Base-by-base conservation (phyloP, 306 rosid genomes). In the Macrotyloma uniflorum region DNA sequence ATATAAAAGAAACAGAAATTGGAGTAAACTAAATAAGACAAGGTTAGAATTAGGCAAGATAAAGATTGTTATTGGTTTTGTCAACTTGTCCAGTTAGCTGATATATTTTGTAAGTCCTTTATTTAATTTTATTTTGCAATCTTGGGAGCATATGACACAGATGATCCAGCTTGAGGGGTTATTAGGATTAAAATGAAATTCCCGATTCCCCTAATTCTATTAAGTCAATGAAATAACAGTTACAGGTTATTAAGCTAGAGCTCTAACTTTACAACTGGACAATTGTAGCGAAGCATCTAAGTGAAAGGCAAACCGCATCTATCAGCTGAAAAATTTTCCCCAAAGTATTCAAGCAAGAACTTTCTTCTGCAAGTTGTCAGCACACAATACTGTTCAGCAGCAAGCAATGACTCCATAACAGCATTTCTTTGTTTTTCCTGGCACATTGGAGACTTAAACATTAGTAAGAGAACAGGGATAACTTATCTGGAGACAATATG, bases 401-500 rank as follows among this genome's bases (percentile, higher is more conserved):
- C 90, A 83, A 72, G 74, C 87, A 93, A 69, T 14, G 98, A 91
- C 85, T 90, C 90, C 87, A 79, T 80, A 45, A 90, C 86, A 82
- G 98, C 98, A 87, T 68, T 90, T 85, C 87, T 85, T 83, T 91
- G 97, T 59, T 68, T 88, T 85, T 67, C 91, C 98, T 93, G 88
- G 80, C 20, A 61, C 82, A 80, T 45, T 50, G 55, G 63, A 76
- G 74, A 46, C 33, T 79, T 67, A 58, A 12, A 84, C 22, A 74
- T 74, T 72, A 62, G 36, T 23, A 65, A 50, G 78, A 68, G 66
- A 73, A 68, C 65, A n/a, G 45, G 47, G 72, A 35, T 38, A 77
- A 77, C 63, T 80, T 35, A 6, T 43, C 49, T 4, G 22, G 5
- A 4, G 74, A 40, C 76, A 66, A 75, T 51, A 86, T 46, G 83